These are phyloP conservation scores for Ophiostoma tasmaniense DNA, from an alignment of 2,329 filamentous ascomycete species.

Conservation along the genomic window DNA sequence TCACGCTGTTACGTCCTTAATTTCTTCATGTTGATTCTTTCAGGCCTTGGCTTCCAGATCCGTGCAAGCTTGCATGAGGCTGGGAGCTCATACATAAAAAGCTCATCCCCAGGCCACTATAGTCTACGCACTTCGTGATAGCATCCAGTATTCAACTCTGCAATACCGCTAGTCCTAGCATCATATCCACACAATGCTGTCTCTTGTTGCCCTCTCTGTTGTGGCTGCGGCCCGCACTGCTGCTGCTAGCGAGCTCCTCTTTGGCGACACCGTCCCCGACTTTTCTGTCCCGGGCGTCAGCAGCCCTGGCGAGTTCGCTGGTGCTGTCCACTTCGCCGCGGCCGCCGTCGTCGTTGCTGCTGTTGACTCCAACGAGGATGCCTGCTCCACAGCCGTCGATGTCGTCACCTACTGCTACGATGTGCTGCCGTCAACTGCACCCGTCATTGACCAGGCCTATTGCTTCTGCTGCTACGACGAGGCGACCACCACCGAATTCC, in stretches of 20 bases:
- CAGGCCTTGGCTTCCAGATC: neutral
- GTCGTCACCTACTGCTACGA: conserved; percentile 19
- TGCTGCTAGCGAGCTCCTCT: conserved; percentile 6
- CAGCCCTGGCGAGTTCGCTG: conserved; percentile 3
- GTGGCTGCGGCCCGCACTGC: conserved; percentile 3
- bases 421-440: conserved; percentile 14
- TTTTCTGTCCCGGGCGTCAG: neutral
- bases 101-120: neutral
- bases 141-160: neutral
- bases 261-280: neutral
- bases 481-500: neutral
- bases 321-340: neutral
- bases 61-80: neutral
- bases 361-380: conserved; percentile 13
- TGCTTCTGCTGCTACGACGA: conserved; percentile 24
- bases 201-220: conserved; percentile 8
- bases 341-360: conserved; percentile 6
- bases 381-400: conserved; percentile 20
- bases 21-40: neutral
- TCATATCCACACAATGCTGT: neutral
- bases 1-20: neutral
- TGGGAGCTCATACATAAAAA: neutral
- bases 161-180: neutral
- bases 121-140: neutral
- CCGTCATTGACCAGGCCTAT: conserved; percentile 9